A percentile compares a stretch with the other conserved stretches of the same genome.
phyloP scores from a whole-genome alignment of 2,329 filamentous ascomycete species.

The Aspergillus nomiae region DNA sequence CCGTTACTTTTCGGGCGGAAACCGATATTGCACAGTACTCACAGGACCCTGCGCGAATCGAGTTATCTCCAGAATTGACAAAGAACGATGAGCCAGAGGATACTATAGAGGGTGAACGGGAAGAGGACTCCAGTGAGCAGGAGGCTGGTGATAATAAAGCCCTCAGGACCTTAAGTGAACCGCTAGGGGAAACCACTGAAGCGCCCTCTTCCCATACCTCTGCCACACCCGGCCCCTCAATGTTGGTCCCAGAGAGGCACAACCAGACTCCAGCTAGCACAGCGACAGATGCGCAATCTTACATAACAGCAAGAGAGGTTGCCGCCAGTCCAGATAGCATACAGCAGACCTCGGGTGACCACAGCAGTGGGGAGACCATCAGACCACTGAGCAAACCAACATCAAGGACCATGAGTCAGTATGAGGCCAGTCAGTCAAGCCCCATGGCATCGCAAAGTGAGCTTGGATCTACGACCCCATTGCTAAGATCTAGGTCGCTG shows the following conservation, averaged over 20 bases:
- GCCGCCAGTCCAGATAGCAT: constrained; percentile 15
- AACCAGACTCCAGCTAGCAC: constrained; percentile 5
- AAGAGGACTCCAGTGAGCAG: constrained; percentile 8
- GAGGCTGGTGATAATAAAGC: background rate
- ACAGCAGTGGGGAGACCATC: background rate
- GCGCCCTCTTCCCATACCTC: constrained; percentile 1
- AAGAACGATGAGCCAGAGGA: constrained; percentile 19
- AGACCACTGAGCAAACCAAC: constrained; percentile 15
- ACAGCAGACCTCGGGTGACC: background rate
- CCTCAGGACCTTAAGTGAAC: constrained; percentile 29
- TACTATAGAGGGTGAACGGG: constrained; percentile 15
- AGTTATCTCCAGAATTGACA: constrained; percentile 16
- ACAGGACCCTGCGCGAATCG: constrained; percentile 27
- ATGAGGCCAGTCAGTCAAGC: constrained; percentile 24
- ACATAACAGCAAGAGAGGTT: constrained; percentile 35
- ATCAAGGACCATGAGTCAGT: constrained; percentile 19
- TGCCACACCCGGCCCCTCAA: background rate
- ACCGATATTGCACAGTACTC: constrained; percentile 45
- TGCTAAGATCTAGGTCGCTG: constrained; percentile 28
- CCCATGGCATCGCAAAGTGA: constrained; percentile 31
- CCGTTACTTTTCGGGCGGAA: constrained; percentile 56
- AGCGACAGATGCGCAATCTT: constrained; percentile 21
- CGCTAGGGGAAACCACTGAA: constrained; percentile 20
- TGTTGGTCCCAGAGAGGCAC: background rate
- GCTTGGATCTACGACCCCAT: constrained; percentile 35